A percentile compares a stretch with the other conserved stretches of the same genome.
Evolutionary conservation across 2,329 filamentous ascomycete genomes (phyloP).

Genomic region (Aspergillus sp.): DNA sequence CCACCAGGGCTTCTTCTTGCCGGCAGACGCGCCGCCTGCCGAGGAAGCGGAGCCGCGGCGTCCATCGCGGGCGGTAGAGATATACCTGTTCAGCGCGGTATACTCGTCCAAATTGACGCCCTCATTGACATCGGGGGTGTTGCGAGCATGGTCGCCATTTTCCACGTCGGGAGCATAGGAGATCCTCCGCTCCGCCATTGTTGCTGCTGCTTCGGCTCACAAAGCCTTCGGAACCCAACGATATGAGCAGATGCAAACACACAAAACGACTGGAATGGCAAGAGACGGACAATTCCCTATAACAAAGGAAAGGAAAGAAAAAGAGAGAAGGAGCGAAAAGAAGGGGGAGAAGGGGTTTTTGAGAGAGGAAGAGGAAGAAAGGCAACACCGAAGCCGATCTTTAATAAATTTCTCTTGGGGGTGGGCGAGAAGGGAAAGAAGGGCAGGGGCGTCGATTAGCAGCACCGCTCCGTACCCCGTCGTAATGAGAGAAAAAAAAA

Average conservation of each 20-base stretch:
- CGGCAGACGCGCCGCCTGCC: constrained; percentile 31
- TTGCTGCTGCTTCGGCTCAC: constrained; percentile 32
- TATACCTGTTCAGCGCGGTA: constrained; percentile 56
- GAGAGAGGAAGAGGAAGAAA: constrained; percentile 17
- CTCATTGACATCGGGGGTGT: constrained; percentile 20
- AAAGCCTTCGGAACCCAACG: constrained; percentile 28
- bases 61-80: constrained; percentile 55
- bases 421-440: neutral
- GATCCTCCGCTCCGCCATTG: constrained; percentile 37
- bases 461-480: too few relatives aligned
- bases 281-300: constrained; percentile 32
- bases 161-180: constrained; percentile 37
- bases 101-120: constrained; percentile 47
- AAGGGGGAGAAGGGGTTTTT: constrained; percentile 24
- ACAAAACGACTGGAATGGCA: constrained; percentile 26
- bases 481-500: neutral
- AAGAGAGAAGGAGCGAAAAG: constrained; percentile 11
- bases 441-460: too few relatives aligned
- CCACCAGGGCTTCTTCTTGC: constrained; percentile 49
- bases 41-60: constrained; percentile 42
- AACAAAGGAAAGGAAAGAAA: constrained; percentile 10
- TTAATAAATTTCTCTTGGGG: neutral
- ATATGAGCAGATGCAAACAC: constrained; percentile 27
- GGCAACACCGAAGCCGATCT: constrained; percentile 4
- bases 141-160: constrained; percentile 31